phyloP scores from a whole-genome alignment of 1,284 basidiomycete species.

The Puccinia polysora region DNA sequence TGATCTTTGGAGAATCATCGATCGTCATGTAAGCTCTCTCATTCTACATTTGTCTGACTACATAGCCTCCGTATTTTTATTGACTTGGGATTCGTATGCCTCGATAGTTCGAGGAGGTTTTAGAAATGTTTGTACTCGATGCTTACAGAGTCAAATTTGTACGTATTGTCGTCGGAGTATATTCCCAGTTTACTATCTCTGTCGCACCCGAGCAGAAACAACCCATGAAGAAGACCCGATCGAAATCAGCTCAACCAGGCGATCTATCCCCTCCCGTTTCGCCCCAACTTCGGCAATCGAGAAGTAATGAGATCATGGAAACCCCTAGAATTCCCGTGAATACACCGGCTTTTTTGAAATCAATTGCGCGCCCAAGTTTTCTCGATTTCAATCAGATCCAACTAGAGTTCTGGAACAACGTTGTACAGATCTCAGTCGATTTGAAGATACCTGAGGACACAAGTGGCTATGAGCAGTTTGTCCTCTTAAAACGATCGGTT shows the following conservation, averaged over 20 bases:
- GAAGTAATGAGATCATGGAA: too few species aligned
- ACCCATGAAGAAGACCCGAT: background rate
- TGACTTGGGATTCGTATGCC: background rate
- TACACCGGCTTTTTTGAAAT: background rate
- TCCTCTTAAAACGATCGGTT: background rate
- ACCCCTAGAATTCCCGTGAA: background rate
- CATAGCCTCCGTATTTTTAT: background rate
- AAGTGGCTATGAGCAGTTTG: background rate
- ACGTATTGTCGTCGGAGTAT: background rate
- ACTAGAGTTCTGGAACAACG: background rate
- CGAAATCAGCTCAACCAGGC: background rate
- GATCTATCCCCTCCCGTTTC: background rate
- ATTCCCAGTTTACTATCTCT: background rate
- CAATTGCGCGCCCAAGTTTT: background rate
- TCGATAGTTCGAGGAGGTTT: background rate
- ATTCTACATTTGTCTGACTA: background rate
- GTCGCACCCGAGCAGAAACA: background rate
- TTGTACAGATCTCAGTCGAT: background rate
- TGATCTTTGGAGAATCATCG: constrained; percentile 4
- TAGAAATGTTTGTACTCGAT: background rate
- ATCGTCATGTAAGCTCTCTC: background rate
- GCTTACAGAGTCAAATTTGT: background rate
- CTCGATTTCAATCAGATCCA: background rate
- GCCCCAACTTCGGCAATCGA: background rate
- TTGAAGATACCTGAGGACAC: background rate